Conservation (phyloP, 768 basidiomycete species). For the Tremella fuciformis region DNA sequence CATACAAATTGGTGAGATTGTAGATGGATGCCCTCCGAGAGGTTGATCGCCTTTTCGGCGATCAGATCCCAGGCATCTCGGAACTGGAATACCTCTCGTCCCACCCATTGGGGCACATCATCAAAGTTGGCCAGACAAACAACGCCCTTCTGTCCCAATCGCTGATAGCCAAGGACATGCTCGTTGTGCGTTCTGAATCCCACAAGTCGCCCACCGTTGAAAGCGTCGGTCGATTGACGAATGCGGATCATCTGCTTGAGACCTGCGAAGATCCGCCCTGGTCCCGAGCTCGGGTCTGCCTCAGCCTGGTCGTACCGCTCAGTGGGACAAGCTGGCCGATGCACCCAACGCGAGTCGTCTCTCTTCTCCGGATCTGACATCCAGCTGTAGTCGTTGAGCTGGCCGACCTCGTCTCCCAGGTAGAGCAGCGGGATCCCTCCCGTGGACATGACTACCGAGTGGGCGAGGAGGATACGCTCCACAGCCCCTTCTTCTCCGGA, state of each 20-base stretch:
- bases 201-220: conserved; percentile 10
- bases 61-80: conserved; percentile 8
- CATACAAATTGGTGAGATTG: conserved; percentile 15
- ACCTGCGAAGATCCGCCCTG: conserved; percentile 8
- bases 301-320: conserved; percentile 4
- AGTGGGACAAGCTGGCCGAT: conserved; percentile 9
- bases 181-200: conserved; percentile 17
- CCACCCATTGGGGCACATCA: conserved; percentile 17
- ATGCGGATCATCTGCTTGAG: conserved; percentile 7
- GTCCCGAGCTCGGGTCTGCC: background rate
- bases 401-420: conserved; percentile 17
- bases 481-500: conserved; percentile 14
- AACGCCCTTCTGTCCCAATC: background rate
- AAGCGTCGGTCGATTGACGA: conserved; percentile 9
- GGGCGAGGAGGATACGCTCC: conserved; percentile 14
- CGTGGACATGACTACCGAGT: conserved; percentile 14
- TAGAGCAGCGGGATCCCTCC: conserved; percentile 14
- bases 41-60: background rate
- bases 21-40: conserved; percentile 9
- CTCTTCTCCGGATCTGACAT: conserved; percentile 13
- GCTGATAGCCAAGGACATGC: conserved; percentile 14
- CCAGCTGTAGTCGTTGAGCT: conserved; percentile 15
- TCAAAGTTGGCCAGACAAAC: conserved; percentile 17
- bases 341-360: conserved; percentile 15
- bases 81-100: conserved; percentile 14